Percentiles rank a stretch among this genome's conserved stretches.
Conservation (phyloP, 148 eudicot species). For the Camellia japonica region DNA sequence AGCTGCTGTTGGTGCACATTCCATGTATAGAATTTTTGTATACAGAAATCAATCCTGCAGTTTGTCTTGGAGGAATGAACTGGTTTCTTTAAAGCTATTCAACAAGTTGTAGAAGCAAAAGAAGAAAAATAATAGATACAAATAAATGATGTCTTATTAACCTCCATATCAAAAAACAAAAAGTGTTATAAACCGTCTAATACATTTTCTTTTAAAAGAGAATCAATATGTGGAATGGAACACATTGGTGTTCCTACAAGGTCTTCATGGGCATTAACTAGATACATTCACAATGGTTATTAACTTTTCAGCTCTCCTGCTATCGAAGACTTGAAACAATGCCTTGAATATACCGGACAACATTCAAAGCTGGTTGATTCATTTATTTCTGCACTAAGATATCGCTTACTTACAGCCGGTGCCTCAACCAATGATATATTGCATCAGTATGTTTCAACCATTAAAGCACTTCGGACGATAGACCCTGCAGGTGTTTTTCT, state of each 20-base stretch:
- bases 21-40: background rate
- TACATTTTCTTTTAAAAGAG: background rate
- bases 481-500: slow-evolving; percentile 96
- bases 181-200: background rate
- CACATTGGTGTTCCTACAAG: background rate
- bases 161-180: background rate
- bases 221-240: background rate
- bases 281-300: slow-evolving; percentile 9
- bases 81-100: background rate
- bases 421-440: slow-evolving; percentile 96
- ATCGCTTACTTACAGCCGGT: slow-evolving; percentile 92
- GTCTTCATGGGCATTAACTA: background rate
- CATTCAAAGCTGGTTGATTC: slow-evolving; percentile 96
- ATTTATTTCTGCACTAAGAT: slow-evolving; percentile 76
- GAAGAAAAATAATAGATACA: background rate
- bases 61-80: background rate
- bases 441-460: slow-evolving; percentile 96
- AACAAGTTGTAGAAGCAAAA: background rate
- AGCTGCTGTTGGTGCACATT: background rate
- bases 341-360: slow-evolving; percentile 98
- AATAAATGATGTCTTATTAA: background rate
- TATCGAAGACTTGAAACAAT: slow-evolving; percentile 90
- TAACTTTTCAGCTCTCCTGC: slow-evolving; percentile 78
- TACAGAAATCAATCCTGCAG: background rate
- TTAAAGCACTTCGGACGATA: slow-evolving; percentile 92